These are phyloP conservation scores for Colletotrichum sp. DNA, from an alignment of 2,329 filamentous ascomycete species.

Conservation along the genomic window DNA sequence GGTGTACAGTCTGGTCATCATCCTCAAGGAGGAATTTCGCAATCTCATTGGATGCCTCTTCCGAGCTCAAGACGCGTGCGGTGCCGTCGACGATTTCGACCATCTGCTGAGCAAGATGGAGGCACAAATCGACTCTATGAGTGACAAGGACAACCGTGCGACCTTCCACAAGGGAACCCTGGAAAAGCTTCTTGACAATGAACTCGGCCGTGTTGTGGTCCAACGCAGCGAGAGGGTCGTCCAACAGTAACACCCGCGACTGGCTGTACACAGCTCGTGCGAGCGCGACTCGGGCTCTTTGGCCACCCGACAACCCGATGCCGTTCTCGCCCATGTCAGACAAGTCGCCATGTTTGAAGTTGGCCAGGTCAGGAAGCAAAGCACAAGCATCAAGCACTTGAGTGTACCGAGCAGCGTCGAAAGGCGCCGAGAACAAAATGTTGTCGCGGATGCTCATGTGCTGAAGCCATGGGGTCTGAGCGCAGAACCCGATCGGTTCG, in stretches of 20 bases:
- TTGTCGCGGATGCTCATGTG: conserved; percentile 70
- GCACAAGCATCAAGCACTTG: conserved; percentile 66
- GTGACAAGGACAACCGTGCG: conserved; percentile 82
- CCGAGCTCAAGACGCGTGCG: conserved; percentile 52
- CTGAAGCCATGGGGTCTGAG: conserved; percentile 69
- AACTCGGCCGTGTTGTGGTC: conserved; percentile 66
- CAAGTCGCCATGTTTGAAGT: conserved; percentile 61
- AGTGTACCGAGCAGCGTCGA: conserved; percentile 60
- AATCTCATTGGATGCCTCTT: conserved; percentile 41
- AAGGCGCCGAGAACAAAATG: conserved; percentile 64
- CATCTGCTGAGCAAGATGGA: conserved; percentile 73
- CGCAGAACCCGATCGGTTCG: conserved; percentile 58
- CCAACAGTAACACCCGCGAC: conserved; percentile 61
- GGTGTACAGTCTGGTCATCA: conserved; percentile 26
- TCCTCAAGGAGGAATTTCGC: conserved; percentile 24
- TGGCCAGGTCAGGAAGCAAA: conserved; percentile 57
- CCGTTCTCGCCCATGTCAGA: conserved; percentile 67
- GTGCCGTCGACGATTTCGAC: conserved; percentile 70
- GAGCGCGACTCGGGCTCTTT: conserved; percentile 66
- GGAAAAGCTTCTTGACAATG: conserved; percentile 66
- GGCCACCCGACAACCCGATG: conserved; percentile 66
- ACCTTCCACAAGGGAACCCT: conserved; percentile 61
- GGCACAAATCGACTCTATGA: conserved; percentile 78
- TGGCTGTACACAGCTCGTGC: conserved; percentile 65
- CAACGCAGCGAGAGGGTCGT: conserved; percentile 67